phyloP scores from a whole-genome alignment of 306 rosid species.

The Chamaecrista fasciculata region DNA sequence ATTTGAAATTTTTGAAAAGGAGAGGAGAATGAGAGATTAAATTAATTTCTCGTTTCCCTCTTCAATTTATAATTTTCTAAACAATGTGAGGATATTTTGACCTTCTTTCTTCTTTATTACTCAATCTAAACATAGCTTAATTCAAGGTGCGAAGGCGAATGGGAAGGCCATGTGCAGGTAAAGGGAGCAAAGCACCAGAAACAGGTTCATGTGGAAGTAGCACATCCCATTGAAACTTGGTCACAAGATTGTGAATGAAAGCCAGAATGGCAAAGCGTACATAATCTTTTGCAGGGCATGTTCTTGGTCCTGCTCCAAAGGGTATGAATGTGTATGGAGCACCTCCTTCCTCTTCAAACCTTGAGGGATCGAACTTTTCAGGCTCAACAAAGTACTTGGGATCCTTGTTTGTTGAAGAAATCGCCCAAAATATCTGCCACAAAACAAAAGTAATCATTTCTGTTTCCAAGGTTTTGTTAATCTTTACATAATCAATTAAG shows the following conservation, averaged over 20 bases:
- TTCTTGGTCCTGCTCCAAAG: constrained; percentile 41
- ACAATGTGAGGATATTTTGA: no score
- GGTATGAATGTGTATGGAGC: constrained; percentile 35
- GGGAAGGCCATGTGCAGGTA: constrained; percentile 33
- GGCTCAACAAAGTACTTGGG: constrained; percentile 30
- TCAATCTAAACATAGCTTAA: no score
- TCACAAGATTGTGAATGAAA: constrained; percentile 38
- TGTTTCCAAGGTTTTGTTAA: no score
- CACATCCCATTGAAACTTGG: constrained; percentile 40
- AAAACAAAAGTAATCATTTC: neutral
- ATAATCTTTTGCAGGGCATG: constrained; percentile 42
- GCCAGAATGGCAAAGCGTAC: constrained; percentile 27
- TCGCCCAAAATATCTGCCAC: constrained; percentile 41
- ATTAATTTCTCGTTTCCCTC: no score
- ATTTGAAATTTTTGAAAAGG: no score
- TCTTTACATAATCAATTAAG: neutral
- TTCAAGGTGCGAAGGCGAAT: constrained; percentile 14
- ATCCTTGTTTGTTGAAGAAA: constrained; percentile 35
- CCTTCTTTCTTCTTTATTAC: no score
- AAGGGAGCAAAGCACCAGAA: constrained; percentile 7
- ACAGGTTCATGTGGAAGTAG: constrained; percentile 29
- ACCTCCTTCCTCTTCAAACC: constrained; percentile 37
- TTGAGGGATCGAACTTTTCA: constrained; percentile 43
- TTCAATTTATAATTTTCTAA: no score
- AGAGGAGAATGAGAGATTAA: no score